Percentiles rank a stretch among this genome's conserved stretches.
Conservation (phyloP, 2,329 filamentous ascomycete species). For the Fusarium pseudograminearum region DNA sequence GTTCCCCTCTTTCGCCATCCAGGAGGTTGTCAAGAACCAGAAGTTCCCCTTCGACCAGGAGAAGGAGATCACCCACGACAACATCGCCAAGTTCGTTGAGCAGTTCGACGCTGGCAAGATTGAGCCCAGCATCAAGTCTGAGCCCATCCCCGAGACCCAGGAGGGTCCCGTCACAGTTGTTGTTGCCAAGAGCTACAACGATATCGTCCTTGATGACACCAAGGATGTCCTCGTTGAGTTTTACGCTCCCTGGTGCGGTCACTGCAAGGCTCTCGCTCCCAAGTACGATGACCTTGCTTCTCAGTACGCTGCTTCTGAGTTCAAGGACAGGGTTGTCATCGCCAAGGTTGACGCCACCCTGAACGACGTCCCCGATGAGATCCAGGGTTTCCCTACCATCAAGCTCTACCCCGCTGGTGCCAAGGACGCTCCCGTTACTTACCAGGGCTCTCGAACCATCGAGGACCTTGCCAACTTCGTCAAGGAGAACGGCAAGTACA, state of each 20-base stretch:
- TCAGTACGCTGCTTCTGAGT: slow-evolving; percentile 81
- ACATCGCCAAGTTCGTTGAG: slow-evolving; percentile 85
- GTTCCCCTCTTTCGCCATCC: slow-evolving; percentile 98
- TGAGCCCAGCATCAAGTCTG: slow-evolving; percentile 97
- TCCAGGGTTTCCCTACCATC: slow-evolving; percentile 98
- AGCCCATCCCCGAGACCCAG: slow-evolving; percentile 93
- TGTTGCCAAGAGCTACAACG: slow-evolving; percentile 93
- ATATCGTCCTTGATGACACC: slow-evolving; percentile 89
- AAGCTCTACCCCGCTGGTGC: slow-evolving; percentile 94
- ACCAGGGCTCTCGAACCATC: slow-evolving; percentile 86
- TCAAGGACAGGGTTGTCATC: slow-evolving; percentile 86
- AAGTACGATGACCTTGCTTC: slow-evolving; percentile 93
- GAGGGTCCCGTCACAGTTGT: slow-evolving; percentile 89
- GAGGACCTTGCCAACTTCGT: slow-evolving; percentile 94
- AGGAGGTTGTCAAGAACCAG: slow-evolving; percentile 93
- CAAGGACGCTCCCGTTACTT: slow-evolving; percentile 88
- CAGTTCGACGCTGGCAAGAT: slow-evolving; percentile 89
- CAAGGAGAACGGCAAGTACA: slow-evolving; percentile 93
- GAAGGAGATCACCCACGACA: slow-evolving; percentile 77
- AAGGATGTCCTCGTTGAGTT: slow-evolving; percentile 99
- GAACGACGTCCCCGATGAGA: slow-evolving; percentile 97
- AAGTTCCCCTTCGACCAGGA: slow-evolving; percentile 96
- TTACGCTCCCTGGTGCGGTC: slow-evolving; percentile 99
- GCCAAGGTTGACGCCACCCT: slow-evolving; percentile 97
- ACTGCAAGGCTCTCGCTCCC: slow-evolving; percentile 98